phyloP scores from a whole-genome alignment of 345 rosid genomes.

The Balakata baccata region DNA sequence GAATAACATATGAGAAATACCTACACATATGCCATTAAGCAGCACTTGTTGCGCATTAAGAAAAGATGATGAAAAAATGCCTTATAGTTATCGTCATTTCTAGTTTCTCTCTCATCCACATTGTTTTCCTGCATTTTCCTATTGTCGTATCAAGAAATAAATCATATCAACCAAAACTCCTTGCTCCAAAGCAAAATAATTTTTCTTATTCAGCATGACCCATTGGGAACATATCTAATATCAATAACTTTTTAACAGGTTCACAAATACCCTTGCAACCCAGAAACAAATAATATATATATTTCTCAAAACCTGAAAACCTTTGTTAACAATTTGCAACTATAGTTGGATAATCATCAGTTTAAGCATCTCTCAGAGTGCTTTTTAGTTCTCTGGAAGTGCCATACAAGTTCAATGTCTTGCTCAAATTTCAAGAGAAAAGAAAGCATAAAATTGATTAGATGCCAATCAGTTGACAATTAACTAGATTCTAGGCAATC shows the following conservation, averaged over 20 bases:
- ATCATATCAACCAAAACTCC: not conserved
- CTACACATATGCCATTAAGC: slow-evolving; percentile 91
- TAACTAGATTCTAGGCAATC: not conserved
- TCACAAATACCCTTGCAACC: not conserved
- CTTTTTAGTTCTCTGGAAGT: not conserved
- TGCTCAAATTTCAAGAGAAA: not conserved
- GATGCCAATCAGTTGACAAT: not conserved
- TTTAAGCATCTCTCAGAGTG: not conserved
- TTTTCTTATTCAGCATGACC: not conserved
- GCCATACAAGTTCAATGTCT: not conserved
- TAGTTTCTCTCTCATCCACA: slow-evolving; percentile 68
- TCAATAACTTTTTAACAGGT: not conserved
- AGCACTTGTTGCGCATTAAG: slow-evolving; percentile 79
- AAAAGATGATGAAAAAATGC: slow-evolving; percentile 84
- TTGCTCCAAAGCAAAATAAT: not conserved
- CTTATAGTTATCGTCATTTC: slow-evolving; percentile 84
- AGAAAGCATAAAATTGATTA: not conserved
- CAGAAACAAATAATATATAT: not conserved
- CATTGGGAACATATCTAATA: not conserved
- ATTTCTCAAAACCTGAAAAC: not conserved
- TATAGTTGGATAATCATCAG: not conserved
- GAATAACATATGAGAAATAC: slow-evolving; percentile 16
- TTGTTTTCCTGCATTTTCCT: slow-evolving; percentile 92
- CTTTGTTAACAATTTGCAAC: not conserved
- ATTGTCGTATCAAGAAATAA: not conserved